These are phyloP conservation scores for Geotrichum histeridarum DNA, from an alignment of 1,139 yeast species.

Conservation along the genomic window DNA sequence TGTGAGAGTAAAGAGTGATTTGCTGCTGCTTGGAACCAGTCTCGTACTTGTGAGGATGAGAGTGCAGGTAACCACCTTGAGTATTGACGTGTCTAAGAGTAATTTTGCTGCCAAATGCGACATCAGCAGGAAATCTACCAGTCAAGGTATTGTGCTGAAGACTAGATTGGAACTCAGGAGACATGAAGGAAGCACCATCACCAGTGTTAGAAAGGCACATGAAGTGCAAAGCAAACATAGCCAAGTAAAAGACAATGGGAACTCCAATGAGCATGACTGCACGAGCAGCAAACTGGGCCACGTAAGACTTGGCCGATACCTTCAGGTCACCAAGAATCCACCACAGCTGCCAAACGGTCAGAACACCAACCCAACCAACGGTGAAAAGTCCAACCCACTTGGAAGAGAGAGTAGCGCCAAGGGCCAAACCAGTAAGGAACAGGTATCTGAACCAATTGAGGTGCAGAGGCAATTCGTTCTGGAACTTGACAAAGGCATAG, in stretches of 20 bases:
- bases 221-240: slow-evolving; percentile 78
- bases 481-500: slow-evolving; percentile 76
- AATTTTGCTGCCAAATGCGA: slow-evolving; percentile 79
- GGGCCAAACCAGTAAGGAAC: slow-evolving; percentile 67
- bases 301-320: slow-evolving; percentile 49
- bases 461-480: slow-evolving; percentile 69
- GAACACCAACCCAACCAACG: slow-evolving; percentile 80
- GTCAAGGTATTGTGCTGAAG: slow-evolving; percentile 71
- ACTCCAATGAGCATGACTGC: slow-evolving; percentile 60
- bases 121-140: slow-evolving; percentile 63
- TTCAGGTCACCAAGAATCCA: slow-evolving; percentile 78
- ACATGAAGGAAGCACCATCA: slow-evolving; percentile 84
- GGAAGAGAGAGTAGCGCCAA: slow-evolving; percentile 83
- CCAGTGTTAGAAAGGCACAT: slow-evolving; percentile 66
- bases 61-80: slow-evolving; percentile 91
- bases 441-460: slow-evolving; percentile 66
- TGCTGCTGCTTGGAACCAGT: slow-evolving; percentile 96
- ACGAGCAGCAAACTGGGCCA: slow-evolving; percentile 53
- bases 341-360: slow-evolving; percentile 79
- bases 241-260: slow-evolving; percentile 62
- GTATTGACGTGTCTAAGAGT: slow-evolving; percentile 79
- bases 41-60: slow-evolving; percentile 79
- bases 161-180: slow-evolving; percentile 80
- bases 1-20: slow-evolving; percentile 81
- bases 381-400: slow-evolving; percentile 98